These are phyloP conservation scores for Alternaria arbusti DNA, from an alignment of 2,329 filamentous ascomycete genomes.

Conservation along the genomic window DNA sequence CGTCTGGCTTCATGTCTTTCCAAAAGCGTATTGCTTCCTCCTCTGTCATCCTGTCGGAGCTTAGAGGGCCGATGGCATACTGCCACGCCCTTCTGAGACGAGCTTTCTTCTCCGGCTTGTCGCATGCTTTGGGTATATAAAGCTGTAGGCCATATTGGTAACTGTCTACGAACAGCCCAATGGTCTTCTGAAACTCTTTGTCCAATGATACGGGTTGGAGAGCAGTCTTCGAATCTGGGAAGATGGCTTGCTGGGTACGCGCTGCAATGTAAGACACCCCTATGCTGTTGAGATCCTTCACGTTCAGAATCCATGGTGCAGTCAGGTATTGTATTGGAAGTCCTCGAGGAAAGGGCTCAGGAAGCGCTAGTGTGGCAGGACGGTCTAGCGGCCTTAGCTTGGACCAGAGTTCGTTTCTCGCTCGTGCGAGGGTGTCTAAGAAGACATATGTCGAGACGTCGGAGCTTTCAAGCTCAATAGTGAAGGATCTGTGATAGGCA, in stretches of 20 bases:
- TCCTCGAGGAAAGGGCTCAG: constrained; percentile 39
- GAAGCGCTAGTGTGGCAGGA: constrained; percentile 34
- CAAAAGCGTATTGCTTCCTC: constrained; percentile 43
- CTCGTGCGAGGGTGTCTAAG: constrained; percentile 44
- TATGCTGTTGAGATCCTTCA: constrained; percentile 8
- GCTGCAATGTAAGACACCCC: constrained; percentile 34
- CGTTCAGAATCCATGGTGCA: constrained; percentile 15
- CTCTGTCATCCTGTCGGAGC: constrained; percentile 29
- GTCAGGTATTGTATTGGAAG: constrained; percentile 44
- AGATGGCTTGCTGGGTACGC: constrained; percentile 28
- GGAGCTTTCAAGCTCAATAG: constrained; percentile 4
- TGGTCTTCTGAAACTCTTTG: constrained; percentile 30
- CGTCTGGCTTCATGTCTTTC: constrained; percentile 4
- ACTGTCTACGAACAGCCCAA: constrained; percentile 45
- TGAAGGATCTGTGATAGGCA: not conserved
- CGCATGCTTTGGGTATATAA: constrained; percentile 22
- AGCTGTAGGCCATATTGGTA: constrained; percentile 37
- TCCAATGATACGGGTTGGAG: constrained; percentile 26
- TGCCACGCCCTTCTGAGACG: constrained; percentile 33
- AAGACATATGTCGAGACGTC: constrained; percentile 38
- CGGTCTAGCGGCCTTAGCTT: constrained; percentile 26
- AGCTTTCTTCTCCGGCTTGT: constrained; percentile 13
- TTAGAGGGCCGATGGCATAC: constrained; percentile 36
- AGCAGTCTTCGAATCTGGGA: constrained; percentile 23
- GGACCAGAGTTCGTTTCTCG: constrained; percentile 42